These are phyloP conservation scores for Castanopsis chinensis DNA, from an alignment of 306 rosid species.

Conservation along the genomic window DNA sequence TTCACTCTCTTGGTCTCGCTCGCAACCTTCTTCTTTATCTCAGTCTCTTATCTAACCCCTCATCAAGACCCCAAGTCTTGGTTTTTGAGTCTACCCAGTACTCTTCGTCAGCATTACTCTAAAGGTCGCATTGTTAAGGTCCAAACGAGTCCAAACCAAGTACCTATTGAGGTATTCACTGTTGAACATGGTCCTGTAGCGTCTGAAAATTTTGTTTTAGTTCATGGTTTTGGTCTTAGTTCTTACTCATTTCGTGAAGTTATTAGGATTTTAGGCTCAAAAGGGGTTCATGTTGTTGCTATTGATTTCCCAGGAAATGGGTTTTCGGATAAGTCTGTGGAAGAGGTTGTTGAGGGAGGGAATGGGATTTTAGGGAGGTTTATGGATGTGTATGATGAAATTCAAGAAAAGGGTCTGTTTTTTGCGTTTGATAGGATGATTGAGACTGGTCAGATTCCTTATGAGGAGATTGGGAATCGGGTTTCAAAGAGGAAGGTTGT, in stretches of 20 bases:
- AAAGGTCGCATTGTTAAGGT: slow-evolving; percentile 78
- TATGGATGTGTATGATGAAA: slow-evolving; percentile 59
- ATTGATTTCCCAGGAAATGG: slow-evolving; percentile 89
- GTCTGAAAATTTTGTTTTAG: slow-evolving; percentile 56
- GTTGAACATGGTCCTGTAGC: slow-evolving; percentile 35
- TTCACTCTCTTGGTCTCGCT: slow-evolving; percentile 63
- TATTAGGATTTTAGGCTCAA: slow-evolving; percentile 36
- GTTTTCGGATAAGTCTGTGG: slow-evolving; percentile 68
- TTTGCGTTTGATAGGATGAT: slow-evolving; percentile 95
- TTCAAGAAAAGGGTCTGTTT: slow-evolving; percentile 77
- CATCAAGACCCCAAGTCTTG: slow-evolving; percentile 64
- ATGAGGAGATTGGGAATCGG: slow-evolving; percentile 63
- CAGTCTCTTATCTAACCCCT: slow-evolving; percentile 41
- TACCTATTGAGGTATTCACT: slow-evolving; percentile 64
- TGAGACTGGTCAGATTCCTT: slow-evolving; percentile 91
- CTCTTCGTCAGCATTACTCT: slow-evolving; percentile 75
- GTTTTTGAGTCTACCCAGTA: slow-evolving; percentile 65
- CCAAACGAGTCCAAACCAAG: slow-evolving; percentile 44
- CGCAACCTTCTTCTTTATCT: slow-evolving; percentile 44
- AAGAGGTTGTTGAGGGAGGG: slow-evolving; percentile 41
- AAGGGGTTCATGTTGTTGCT: slow-evolving; percentile 54
- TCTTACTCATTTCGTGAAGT: slow-evolving; percentile 66
- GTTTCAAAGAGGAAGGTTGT: slow-evolving; percentile 48
- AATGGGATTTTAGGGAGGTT: slow-evolving; percentile 70
- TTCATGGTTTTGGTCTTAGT: slow-evolving; percentile 73